Evolutionary conservation across 192 early-diverging fungal genomes (phyloP).

Genomic region (Phycomyces nitens): DNA sequence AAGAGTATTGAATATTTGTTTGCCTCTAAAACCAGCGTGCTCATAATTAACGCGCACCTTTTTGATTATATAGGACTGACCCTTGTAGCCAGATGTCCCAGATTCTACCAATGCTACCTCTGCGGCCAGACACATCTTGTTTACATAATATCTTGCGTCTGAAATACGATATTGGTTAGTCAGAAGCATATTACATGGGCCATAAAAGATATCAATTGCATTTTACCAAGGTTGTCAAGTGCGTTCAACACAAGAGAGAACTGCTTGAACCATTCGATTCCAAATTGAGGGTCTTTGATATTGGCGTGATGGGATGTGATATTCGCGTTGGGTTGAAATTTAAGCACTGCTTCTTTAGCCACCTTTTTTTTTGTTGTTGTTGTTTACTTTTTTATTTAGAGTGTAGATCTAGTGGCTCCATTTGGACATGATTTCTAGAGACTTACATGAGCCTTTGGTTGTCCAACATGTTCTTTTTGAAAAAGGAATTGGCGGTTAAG

Average conservation of each 20-base stretch:
- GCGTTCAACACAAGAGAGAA: slow-evolving; percentile 96
- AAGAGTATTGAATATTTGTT: not conserved
- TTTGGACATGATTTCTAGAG: too few relatives aligned
- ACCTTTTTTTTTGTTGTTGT: slow-evolving; percentile 42
- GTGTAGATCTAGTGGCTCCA: not conserved
- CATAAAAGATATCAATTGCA: too few relatives aligned
- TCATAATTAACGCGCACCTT: slow-evolving; percentile 46
- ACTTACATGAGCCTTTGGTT: slow-evolving; percentile 84
- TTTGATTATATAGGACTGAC: slow-evolving; percentile 86
- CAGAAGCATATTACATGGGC: too few relatives aligned
- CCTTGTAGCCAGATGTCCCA: slow-evolving; percentile 91
- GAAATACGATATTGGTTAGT: not conserved
- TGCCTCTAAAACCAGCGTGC: too few relatives aligned
- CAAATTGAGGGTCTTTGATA: slow-evolving; percentile 84
- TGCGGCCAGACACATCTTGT: slow-evolving; percentile 92
- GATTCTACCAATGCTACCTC: slow-evolving; percentile 92
- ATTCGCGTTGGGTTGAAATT: slow-evolving; percentile 80
- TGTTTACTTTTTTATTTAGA: not conserved
- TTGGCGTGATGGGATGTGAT: slow-evolving; percentile 79
- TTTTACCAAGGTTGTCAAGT: slow-evolving; percentile 87
- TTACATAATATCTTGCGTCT: slow-evolving; percentile 93
- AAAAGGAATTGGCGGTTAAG: slow-evolving; percentile 99
- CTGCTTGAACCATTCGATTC: slow-evolving; percentile 79
- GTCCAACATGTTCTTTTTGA: slow-evolving; percentile 88
- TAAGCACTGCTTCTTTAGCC: slow-evolving; percentile 76